Conservation (phyloP, 768 basidiomycete genomes). For the Tulasnella sp. region DNA sequence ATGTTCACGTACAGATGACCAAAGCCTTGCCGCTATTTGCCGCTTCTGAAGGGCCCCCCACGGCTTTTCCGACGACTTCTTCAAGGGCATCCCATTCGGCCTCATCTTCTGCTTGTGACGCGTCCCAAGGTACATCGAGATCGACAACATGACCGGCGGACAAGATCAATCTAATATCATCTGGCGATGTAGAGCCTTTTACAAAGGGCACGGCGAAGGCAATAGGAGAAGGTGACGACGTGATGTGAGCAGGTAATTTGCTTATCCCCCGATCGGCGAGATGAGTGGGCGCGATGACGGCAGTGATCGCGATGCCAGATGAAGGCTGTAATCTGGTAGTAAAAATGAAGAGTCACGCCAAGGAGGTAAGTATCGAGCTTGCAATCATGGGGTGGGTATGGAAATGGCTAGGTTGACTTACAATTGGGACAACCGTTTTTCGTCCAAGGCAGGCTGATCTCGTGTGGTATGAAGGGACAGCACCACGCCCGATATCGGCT, state of each 20-base stretch:
- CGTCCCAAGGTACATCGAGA: slow-evolving; percentile 41
- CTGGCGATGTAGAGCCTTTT: slow-evolving; percentile 35
- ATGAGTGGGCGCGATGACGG: neutral
- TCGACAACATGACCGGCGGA: slow-evolving; percentile 51
- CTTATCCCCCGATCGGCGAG: neutral
- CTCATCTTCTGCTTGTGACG: slow-evolving; percentile 35
- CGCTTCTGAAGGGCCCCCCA: slow-evolving; percentile 22
- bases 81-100: slow-evolving; percentile 51
- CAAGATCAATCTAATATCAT: slow-evolving; percentile 55
- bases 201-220: slow-evolving; percentile 49
- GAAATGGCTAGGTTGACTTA: neutral
- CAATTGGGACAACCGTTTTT: slow-evolving; percentile 11
- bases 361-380: neutral
- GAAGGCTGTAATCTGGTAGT: slow-evolving; percentile 24
- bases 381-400: neutral
- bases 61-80: slow-evolving; percentile 56
- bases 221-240: slow-evolving; percentile 31
- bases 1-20: slow-evolving; percentile 45
- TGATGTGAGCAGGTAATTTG: slow-evolving; percentile 19
- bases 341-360: neutral
- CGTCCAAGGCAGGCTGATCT: slow-evolving; percentile 15
- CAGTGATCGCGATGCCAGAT: slow-evolving; percentile 22
- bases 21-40: slow-evolving; percentile 36
- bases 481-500: slow-evolving; percentile 44
- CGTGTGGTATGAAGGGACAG: slow-evolving; percentile 27